phyloP scores from a whole-genome alignment of 257 asterid genomes.

The Jasminum sambac region DNA sequence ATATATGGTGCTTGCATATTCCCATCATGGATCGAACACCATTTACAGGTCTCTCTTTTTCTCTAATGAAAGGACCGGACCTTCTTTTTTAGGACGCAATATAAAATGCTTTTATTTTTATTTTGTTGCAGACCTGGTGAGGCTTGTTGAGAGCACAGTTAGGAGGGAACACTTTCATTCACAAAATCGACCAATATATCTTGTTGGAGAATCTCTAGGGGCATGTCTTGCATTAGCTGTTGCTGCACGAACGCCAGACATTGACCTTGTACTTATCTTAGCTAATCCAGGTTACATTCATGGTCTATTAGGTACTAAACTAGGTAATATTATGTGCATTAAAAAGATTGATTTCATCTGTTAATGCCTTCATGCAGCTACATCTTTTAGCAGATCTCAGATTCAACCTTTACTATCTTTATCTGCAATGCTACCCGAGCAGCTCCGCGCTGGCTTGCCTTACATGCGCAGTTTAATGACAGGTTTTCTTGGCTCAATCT shows the following conservation, averaged over 20 bases:
- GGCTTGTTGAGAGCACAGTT: slow-evolving; percentile 62
- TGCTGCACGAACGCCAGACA: slow-evolving; percentile 74
- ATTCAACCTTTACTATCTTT: slow-evolving; percentile 47
- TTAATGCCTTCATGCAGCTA: slow-evolving; percentile 45
- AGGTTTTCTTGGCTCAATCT: slow-evolving; percentile 40
- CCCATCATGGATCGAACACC: slow-evolving; percentile 71
- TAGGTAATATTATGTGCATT: not conserved
- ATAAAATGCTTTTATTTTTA: not conserved
- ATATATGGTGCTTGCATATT: slow-evolving; percentile 85
- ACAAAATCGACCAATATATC: slow-evolving; percentile 70
- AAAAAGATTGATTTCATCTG: slow-evolving; percentile 8
- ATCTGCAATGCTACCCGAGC: slow-evolving; percentile 52
- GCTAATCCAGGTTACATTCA: slow-evolving; percentile 71
- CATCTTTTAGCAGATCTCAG: slow-evolving; percentile 54
- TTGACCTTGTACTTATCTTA: slow-evolving; percentile 66
- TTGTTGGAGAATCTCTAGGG: slow-evolving; percentile 80
- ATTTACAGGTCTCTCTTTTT: slow-evolving; percentile 52
- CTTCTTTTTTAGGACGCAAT: not conserved
- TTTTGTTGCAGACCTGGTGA: slow-evolving; percentile 54
- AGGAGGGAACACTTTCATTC: slow-evolving; percentile 43
- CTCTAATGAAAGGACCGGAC: not conserved
- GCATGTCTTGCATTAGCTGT: slow-evolving; percentile 78
- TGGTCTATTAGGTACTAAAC: not conserved
- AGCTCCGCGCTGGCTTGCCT: slow-evolving; percentile 44
- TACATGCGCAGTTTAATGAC: slow-evolving; percentile 44